Evolutionary conservation across 2,329 filamentous ascomycete genomes (phyloP), one percentile per base, ranked within the genome.

Genomic region (Talaromyces marneffei): DNA sequence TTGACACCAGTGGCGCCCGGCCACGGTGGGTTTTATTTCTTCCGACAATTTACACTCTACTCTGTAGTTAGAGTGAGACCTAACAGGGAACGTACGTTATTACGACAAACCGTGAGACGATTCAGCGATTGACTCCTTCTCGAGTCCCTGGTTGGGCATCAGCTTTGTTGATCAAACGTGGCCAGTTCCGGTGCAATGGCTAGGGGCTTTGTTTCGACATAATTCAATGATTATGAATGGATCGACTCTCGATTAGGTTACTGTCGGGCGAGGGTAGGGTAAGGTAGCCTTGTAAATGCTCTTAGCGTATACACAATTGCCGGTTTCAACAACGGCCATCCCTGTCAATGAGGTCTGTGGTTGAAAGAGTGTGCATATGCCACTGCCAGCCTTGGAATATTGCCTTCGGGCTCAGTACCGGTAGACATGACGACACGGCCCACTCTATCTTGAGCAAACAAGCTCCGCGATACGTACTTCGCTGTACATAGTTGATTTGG

Each of bases 41-140:
- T 55, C 18, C 33, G 33, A 25, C n/a, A 33, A 20, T 35, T 52
- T 23, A 33, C 48, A 35, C 48, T 33, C n/a, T n/a, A 18, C n/a
- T n/a, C n/a, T n/a, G n/a, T n/a, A n/a, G n/a, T n/a, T n/a, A 33
- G n/a, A 27, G 44, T 18, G 44, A 52, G 27, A 52, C 48, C 29
- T 18, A 52, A 52, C 27, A n/a, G 29, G 48, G 18, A 16, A 35
- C n/a, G 8, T 35, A 52, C 29, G 20, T 29, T 8, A 33, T 55
- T 37, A 33, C 52, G 20, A 20, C 35, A 27, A 25, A 55, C 33
- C 33, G 35, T 35, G 18, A 31, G 31, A 18, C 35, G 2, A n/a
- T 55, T 39, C 52, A 55, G 31, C 20, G 52, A 55, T 40, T 39
- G 52, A 55, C 33, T 55, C 33, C 52, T 40, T 55, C 52, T 55